Percentiles rank a stretch among this genome's conserved stretches.
Evolutionary conservation across 208 protist species (phyloP).

Genomic region (Naegleria lovaniensis): DNA sequence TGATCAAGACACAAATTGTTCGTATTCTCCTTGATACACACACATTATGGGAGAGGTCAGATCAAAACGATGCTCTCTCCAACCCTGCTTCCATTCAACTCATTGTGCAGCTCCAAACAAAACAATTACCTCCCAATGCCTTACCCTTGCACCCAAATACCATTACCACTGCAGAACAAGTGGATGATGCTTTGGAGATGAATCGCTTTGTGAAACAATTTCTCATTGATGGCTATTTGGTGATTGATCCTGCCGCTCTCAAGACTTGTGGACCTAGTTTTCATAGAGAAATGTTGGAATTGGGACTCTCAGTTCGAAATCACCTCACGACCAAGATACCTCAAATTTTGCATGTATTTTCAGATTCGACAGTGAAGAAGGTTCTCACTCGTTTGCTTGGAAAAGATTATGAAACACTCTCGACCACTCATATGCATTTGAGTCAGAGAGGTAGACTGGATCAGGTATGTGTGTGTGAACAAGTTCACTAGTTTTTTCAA

Average conservation of each 20-base stretch:
- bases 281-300: neutral
- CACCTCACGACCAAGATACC: neutral
- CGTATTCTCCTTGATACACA: neutral
- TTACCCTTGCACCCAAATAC: neutral
- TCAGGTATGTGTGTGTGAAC: neutral
- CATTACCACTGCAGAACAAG: neutral
- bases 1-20: neutral
- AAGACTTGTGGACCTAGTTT: neutral
- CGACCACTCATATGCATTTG: neutral
- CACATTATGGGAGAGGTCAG: neutral
- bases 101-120: neutral
- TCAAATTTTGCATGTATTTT: neutral
- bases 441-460: neutral
- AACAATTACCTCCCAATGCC: neutral
- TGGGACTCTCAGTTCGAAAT: neutral
- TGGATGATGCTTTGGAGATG: neutral
- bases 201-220: constrained; percentile 9
- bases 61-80: neutral
- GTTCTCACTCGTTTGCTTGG: neutral
- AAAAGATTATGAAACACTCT: neutral
- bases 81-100: neutral
- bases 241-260: neutral
- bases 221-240: constrained; percentile 22
- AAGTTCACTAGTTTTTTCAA: too few species aligned
- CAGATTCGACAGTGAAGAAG: neutral